Evolutionary conservation across 108 stramenopile species (phyloP).

Genomic region (Nannochloropsis oceanica): DNA sequence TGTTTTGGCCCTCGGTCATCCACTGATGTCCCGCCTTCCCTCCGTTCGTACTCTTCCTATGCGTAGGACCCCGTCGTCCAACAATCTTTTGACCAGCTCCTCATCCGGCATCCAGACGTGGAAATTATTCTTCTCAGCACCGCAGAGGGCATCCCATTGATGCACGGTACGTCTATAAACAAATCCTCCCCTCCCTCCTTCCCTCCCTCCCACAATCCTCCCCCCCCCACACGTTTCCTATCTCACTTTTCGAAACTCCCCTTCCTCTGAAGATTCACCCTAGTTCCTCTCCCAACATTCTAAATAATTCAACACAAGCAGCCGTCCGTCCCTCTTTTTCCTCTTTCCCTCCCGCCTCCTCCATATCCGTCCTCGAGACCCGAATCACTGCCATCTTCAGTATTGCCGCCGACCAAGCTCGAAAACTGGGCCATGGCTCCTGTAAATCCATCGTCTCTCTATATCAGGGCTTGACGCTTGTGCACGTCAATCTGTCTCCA

Average conservation of each 20-base stretch:
- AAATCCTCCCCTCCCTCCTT: neutral
- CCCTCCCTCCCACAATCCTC: neutral
- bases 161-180: neutral
- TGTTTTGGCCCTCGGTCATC: no score
- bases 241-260: no score
- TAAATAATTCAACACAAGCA: no score
- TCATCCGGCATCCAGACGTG: neutral
- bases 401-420: neutral
- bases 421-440: neutral
- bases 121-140: neutral
- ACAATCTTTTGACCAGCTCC: neutral
- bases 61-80: neutral
- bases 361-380: neutral
- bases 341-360: neutral
- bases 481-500: neutral
- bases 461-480: neutral
- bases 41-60: no score
- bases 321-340: neutral
- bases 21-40: no score
- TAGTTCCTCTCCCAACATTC: no score
- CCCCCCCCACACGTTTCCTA: neutral
- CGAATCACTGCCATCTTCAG: neutral
- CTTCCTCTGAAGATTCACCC: no score
- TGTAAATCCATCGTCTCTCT: neutral
- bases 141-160: neutral